phyloP scores from a whole-genome alignment of 2,329 filamentous ascomycete genomes.

The Botrytis hyacinthi region DNA sequence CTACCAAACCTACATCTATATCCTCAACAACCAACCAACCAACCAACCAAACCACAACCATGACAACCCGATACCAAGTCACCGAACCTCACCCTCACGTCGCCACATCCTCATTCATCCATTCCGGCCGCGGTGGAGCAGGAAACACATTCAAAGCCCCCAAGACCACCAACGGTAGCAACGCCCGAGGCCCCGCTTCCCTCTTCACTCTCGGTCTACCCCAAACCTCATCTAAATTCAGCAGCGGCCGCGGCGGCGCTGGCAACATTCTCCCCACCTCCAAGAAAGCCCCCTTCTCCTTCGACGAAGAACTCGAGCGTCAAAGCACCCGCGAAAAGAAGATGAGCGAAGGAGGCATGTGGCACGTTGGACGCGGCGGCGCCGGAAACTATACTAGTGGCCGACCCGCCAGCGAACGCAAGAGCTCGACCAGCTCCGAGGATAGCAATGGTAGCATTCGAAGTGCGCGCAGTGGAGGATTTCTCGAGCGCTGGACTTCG shows the following conservation, averaged over 20 bases:
- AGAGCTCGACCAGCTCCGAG: not conserved
- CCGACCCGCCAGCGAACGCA: constrained; percentile 1
- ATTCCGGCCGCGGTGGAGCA: constrained; percentile 37
- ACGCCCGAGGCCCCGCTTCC: constrained; percentile 35
- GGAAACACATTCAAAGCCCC: constrained; percentile 38
- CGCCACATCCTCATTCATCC: constrained; percentile 30
- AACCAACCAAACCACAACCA: constrained; percentile 21
- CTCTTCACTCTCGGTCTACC: constrained; percentile 33
- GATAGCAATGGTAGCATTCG: constrained; percentile 10
- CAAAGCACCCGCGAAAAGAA: constrained; percentile 34
- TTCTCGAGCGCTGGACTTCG: constrained; percentile 10
- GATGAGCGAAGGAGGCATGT: constrained; percentile 31
- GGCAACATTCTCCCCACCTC: constrained; percentile 36
- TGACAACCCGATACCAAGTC: constrained; percentile 32
- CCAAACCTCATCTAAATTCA: constrained; percentile 33
- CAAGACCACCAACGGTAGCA: constrained; percentile 30
- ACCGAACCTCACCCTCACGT: constrained; percentile 38
- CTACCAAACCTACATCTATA: not conserved
- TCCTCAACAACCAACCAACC: not conserved
- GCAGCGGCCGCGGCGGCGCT: constrained; percentile 36
- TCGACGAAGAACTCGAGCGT: constrained; percentile 38
- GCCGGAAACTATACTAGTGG: constrained; percentile 32
- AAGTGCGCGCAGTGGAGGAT: constrained; percentile 5
- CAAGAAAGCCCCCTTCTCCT: constrained; percentile 37
- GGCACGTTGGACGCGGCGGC: constrained; percentile 37